Base-by-base conservation (phyloP, 129 eudicot species). In the Sambucus nigra region DNA sequence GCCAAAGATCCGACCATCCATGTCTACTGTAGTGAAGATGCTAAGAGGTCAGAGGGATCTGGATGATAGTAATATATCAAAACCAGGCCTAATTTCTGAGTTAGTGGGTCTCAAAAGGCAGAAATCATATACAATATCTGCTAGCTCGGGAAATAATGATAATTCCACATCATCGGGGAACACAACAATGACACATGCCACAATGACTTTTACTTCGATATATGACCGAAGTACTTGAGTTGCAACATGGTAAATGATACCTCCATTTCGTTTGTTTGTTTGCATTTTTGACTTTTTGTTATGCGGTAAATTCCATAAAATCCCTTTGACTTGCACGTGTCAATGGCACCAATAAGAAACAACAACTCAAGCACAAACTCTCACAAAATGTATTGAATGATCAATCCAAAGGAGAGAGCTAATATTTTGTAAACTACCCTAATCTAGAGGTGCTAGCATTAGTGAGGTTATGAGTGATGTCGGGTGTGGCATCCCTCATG, bases 1-100 rank as follows among this genome's bases (percentile, higher is more conserved):
- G 29, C 94, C 94, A 1, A 85, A 76, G 69, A 57, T 25, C 27
- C 75, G 98, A 24, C 98, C 98, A 60, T 40, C 75, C 25, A 89
- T 89, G 98, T 68, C 95, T 17, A 56, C 32, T 6, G 85, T 76
- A 59, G 70, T 73, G 29, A 69, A 59, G 64, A 70, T 89, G 94
- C 76, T 89, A 39, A 70, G 54, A 6, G 80, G 79, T 15, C 78
- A 78, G 70, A 55, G 33, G 27, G 79, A 70, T 41, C 47, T 89
- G 47, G 57, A 62, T 49, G 86, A 79, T 15, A 59, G 23, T 45
- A 68, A 54, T 55, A 26, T 89, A 62, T 71, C 83, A 5, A 67
- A 67, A 35, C 88, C 94, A 0, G 86, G 86, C 33, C 27, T 81
- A 26, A 8, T 76, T n/a, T 60, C 73, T 2, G 87, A 84, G 53